Base-by-base conservation (phyloP, 2,329 filamentous ascomycete species). In the Sclerotinia sclerotiorum region DNA sequence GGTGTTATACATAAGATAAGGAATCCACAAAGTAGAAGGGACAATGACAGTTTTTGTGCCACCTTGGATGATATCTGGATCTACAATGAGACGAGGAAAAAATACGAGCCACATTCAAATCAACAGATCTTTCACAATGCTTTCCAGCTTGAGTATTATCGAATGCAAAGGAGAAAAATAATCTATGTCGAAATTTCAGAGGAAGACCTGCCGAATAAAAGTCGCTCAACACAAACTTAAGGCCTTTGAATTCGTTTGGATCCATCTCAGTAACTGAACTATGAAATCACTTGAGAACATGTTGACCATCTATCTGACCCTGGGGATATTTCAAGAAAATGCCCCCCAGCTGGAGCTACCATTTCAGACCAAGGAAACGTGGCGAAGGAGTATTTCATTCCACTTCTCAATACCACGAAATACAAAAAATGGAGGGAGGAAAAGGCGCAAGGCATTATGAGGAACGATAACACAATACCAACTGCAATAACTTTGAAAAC, bases 171-270 rank as follows among this genome's bases (percentile, higher is more conserved):
- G 19, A 55, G 52, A 35, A 35, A n/a, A 19, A 35, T 15, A 17
- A 13, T 35, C 29, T 29, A 44, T 46, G 54, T 46, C 15, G 39
- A 60, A 32, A 32, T 55, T 35, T 55, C 29, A n/a, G 19, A 6
- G 3, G 5, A 32, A n/a, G 8, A 35, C 32, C 5, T n/a, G 19
- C 19, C 52, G 1, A 15, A 15, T 2, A 3, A 1, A n/a, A 1
- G 52, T 13, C 21, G 19, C 52, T 55, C 27, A n/a, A 42, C 39
- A 13, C 39, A 42, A 15, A 3, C 13, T 42, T 11, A 42, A 42
- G 10, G 4, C 13, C 13, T 15, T 15, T 15, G 13, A 42, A 42
- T 15, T 6, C 39, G 10, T 42, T 42, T 13, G 15, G 13, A 42
- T 42, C 3, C 3, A 42, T 42, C 39, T 15, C 39, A 3, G 52